Percentiles rank a stretch among this genome's conserved stretches.
Conservation (phyloP, 495 filamentous ascomycete genomes). For the Cladorrhinum samala region DNA sequence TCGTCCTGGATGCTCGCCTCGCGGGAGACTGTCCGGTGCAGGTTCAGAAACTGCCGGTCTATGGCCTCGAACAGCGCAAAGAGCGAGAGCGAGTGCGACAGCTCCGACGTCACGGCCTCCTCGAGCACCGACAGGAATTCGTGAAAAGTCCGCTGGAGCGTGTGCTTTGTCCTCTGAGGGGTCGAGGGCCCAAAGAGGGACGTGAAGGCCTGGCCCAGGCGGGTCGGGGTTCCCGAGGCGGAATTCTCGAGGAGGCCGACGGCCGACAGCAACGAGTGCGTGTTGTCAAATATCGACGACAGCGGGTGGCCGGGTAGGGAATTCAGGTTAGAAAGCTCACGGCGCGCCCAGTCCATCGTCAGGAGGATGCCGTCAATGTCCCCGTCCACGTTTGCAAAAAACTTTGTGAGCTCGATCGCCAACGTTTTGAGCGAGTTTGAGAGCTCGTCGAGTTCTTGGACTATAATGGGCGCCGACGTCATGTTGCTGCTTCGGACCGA, state of each 20-base stretch:
- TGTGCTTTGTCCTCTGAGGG: constrained; percentile 69
- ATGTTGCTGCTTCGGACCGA: constrained; percentile 83
- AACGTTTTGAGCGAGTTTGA: constrained; percentile 77
- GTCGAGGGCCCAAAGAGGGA: constrained; percentile 72
- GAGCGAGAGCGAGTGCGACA: constrained; percentile 66
- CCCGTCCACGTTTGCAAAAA: constrained; percentile 86
- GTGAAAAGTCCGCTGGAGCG: constrained; percentile 78
- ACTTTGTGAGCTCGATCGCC: constrained; percentile 73
- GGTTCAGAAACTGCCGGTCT: constrained; percentile 80
- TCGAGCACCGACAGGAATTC: constrained; percentile 84
- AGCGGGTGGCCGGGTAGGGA: constrained; percentile 50
- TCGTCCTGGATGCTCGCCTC: constrained; percentile 74
- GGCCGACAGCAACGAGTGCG: constrained; percentile 66
- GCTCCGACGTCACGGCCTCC: constrained; percentile 77
- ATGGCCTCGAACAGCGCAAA: constrained; percentile 82
- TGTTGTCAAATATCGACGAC: constrained; percentile 64
- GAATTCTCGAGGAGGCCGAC: constrained; percentile 64
- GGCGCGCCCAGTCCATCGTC: constrained; percentile 90
- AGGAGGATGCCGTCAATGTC: constrained; percentile 86
- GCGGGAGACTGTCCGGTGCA: constrained; percentile 78
- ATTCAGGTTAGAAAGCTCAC: constrained; percentile 58
- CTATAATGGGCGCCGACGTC: constrained; percentile 79
- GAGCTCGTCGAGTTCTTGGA: constrained; percentile 72
- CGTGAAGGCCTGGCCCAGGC: constrained; percentile 57
- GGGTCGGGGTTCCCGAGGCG: constrained; percentile 54